These are phyloP conservation scores for Endogone sp. DNA, from an alignment of 192 early-diverging fungal species.

Conservation along the genomic window DNA sequence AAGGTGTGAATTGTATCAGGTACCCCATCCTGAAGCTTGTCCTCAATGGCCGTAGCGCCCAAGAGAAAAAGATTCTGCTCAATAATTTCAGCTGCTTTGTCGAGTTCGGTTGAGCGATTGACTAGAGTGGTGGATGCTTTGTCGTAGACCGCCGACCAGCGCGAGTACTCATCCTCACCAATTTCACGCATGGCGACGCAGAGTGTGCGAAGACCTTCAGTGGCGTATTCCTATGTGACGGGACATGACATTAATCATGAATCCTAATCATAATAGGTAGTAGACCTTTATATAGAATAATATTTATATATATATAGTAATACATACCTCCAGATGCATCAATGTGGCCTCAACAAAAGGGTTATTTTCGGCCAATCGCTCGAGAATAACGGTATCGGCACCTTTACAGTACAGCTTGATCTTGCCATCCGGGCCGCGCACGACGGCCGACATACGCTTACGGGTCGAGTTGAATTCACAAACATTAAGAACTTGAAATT, in stretches of 20 bases:
- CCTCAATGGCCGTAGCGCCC: constrained; percentile 98
- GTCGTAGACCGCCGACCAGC: constrained; percentile 82
- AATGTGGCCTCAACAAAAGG: constrained; percentile 66
- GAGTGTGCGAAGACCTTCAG: constrained; percentile 92
- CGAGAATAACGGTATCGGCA: constrained; percentile 95
- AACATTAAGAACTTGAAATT: constrained; percentile 92
- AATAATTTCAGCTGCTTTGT: constrained; percentile 92
- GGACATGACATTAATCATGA: constrained; percentile 7
- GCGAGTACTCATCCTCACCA: constrained; percentile 79
- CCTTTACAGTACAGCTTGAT: constrained; percentile 96
- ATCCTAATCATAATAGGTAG: background rate
- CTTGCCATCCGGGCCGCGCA: constrained; percentile 81
- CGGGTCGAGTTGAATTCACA: constrained; percentile 99
- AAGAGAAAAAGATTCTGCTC: constrained; percentile 89
- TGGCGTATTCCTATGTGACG: constrained; percentile 71
- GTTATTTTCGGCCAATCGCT: constrained; percentile 75
- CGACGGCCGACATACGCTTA: constrained; percentile 94
- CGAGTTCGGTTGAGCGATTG: constrained; percentile 82
- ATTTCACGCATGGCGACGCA: constrained; percentile 95
- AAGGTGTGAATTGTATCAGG: constrained; percentile 97
- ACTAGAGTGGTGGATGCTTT: constrained; percentile 86
- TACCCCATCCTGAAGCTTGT: constrained; percentile 96
- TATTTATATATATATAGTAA: constrained; percentile 1
- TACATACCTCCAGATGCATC: constrained; percentile 64
- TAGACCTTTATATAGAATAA: no score